A percentile compares a stretch with the other conserved stretches of the same genome.
Evolutionary conservation across 228 moss, liverwort and hornwort species (phyloP).

Genomic region (Sphagnum magellanicum): DNA sequence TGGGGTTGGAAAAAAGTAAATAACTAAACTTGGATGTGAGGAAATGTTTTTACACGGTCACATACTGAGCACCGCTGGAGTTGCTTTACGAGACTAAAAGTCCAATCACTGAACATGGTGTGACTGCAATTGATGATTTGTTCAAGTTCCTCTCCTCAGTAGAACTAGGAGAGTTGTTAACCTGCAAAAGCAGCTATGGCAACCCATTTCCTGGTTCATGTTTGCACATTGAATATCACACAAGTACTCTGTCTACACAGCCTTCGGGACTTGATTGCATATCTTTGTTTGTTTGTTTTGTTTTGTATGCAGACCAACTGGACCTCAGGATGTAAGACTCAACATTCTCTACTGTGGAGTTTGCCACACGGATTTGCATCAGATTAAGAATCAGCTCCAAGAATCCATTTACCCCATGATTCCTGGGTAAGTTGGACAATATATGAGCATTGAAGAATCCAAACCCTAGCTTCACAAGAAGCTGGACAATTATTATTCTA

Average conservation of each 20-base stretch:
- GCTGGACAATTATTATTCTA: no score
- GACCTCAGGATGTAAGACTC: slow-evolving; percentile 35
- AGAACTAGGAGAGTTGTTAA: not conserved
- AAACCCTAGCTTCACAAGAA: not conserved
- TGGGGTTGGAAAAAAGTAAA: no score
- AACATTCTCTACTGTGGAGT: slow-evolving; percentile 39
- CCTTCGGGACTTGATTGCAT: not conserved
- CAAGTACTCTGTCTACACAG: not conserved
- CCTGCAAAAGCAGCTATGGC: not conserved
- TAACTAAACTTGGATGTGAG: no score
- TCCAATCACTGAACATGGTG: no score
- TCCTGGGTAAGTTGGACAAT: slow-evolving; percentile 17
- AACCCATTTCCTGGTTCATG: not conserved
- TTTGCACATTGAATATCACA: not conserved
- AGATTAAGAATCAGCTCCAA: slow-evolving; percentile 12
- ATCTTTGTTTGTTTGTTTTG: not conserved
- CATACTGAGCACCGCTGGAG: no score
- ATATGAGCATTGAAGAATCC: not conserved
- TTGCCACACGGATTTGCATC: slow-evolving; percentile 40
- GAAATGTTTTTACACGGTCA: no score
- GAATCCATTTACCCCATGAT: slow-evolving; percentile 28
- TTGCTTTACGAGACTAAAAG: no score
- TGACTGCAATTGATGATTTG: no score
- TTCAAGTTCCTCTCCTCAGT: not conserved
- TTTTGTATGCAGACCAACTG: slow-evolving; percentile 1